Conservation (phyloP, 2,329 filamentous ascomycete genomes). For the Aspergillus brunneoviolaceus region DNA sequence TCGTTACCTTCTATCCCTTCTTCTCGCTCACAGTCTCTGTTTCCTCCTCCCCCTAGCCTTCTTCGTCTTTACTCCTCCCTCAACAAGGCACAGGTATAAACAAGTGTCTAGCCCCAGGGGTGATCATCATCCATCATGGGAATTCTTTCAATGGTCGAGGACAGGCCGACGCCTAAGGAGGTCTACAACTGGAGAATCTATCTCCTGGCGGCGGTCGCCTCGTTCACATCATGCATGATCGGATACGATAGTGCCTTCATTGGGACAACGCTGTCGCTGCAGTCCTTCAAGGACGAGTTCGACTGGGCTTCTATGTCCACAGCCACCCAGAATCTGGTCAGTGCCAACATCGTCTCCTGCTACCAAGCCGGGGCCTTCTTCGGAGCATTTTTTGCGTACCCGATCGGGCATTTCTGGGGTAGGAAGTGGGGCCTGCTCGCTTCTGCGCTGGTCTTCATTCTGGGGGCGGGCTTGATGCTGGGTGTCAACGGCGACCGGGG, state of each 20-base stretch:
- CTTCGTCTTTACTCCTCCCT: neutral
- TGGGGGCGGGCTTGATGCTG: constrained; percentile 72
- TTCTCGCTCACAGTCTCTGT: neutral
- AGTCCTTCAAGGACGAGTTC: constrained; percentile 70
- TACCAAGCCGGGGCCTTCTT: constrained; percentile 86
- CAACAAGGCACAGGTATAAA: neutral
- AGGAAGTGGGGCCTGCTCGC: constrained; percentile 63
- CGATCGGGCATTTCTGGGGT: constrained; percentile 65
- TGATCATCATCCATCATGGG: constrained; percentile 32
- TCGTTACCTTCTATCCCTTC: neutral
- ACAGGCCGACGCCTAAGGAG: constrained; percentile 55
- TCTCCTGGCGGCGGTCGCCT: constrained; percentile 54
- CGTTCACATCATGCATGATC: constrained; percentile 59
- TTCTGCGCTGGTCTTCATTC: constrained; percentile 63
- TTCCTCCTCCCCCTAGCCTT: neutral
- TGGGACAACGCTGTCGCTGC: constrained; percentile 69
- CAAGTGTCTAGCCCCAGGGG: neutral
- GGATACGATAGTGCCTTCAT: constrained; percentile 74
- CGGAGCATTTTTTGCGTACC: constrained; percentile 69
- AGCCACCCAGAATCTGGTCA: constrained; percentile 53
- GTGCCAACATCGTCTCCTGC: constrained; percentile 74
- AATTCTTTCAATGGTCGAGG: constrained; percentile 43
- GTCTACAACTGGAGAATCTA: constrained; percentile 64
- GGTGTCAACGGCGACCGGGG: constrained; percentile 62
- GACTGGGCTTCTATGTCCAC: constrained; percentile 52